Percentiles rank a stretch among this genome's conserved stretches.
These are phyloP conservation scores for Chenopodium formosanum DNA, from an alignment of 148 eudicot species.

Conservation along the genomic window DNA sequence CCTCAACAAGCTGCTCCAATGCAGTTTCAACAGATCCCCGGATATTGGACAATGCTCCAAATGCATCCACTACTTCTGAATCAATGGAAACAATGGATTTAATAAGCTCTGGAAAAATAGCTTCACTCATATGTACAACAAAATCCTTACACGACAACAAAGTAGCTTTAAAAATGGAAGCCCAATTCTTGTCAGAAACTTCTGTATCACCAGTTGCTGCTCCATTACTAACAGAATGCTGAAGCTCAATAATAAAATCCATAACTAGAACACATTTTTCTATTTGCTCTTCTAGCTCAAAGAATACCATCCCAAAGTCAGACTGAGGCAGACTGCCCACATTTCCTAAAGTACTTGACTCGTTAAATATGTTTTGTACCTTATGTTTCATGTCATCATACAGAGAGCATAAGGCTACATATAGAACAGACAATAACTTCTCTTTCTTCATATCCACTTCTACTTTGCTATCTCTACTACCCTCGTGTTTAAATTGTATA, in stretches of 20 bases:
- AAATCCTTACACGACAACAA: constrained; percentile 63
- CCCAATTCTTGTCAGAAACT: constrained; percentile 56
- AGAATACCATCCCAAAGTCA: constrained; percentile 45
- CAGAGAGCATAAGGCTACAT: constrained; percentile 55
- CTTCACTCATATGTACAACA: constrained; percentile 57
- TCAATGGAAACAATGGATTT: constrained; percentile 55
- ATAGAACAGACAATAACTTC: constrained; percentile 42
- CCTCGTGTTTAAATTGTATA: constrained; percentile 34
- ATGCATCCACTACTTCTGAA: constrained; percentile 85
- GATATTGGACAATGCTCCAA: constrained; percentile 76
- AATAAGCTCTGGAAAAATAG: constrained; percentile 65
- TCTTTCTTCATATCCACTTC: constrained; percentile 53
- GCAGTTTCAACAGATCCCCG: constrained; percentile 79
- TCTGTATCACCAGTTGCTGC: constrained; percentile 27
- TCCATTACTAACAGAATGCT: constrained; percentile 37
- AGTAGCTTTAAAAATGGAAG: constrained; percentile 58
- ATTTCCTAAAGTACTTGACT: constrained; percentile 35
- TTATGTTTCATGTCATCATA: constrained; percentile 62
- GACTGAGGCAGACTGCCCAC: constrained; percentile 32
- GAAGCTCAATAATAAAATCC: constrained; percentile 63
- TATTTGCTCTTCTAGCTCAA: constrained; percentile 66
- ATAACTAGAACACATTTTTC: constrained; percentile 71
- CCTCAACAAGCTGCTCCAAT: constrained; percentile 81
- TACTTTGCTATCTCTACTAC: constrained; percentile 35
- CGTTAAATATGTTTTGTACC: constrained; percentile 41